Evolutionary conservation across 2,329 filamentous ascomycete genomes (phyloP).

Genomic region (Phaeosphaeriaceae sp.): DNA sequence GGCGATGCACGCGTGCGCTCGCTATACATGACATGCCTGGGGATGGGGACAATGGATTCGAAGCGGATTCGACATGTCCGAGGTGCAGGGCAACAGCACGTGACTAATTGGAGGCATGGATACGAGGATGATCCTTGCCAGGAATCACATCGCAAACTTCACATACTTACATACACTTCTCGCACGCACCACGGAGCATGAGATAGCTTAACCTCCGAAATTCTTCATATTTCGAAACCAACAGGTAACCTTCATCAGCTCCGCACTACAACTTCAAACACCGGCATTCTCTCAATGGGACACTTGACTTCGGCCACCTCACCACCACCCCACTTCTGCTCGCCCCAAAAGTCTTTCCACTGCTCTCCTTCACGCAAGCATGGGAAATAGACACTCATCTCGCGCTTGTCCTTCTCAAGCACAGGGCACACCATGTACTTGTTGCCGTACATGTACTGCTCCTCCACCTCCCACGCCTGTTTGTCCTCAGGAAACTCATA

Average conservation of each 20-base stretch:
- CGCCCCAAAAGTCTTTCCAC: constrained; percentile 54
- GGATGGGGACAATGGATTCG: not conserved
- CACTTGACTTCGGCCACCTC: constrained; percentile 51
- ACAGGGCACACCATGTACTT: constrained; percentile 67
- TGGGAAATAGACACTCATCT: constrained; percentile 62
- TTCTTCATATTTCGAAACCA: not conserved
- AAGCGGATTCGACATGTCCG: not conserved
- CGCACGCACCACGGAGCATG: no score
- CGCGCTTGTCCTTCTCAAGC: constrained; percentile 56
- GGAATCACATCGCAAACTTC: no score
- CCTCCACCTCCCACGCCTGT: constrained; percentile 63
- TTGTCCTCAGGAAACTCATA: constrained; percentile 67
- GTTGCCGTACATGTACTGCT: constrained; percentile 69
- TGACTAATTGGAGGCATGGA: no score
- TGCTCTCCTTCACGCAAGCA: constrained; percentile 29
- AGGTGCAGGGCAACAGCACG: not conserved
- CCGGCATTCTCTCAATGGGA: constrained; percentile 57
- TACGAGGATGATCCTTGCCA: no score
- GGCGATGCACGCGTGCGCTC: not conserved
- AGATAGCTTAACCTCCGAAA: not conserved
- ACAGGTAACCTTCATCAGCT: not conserved
- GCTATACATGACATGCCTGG: not conserved
- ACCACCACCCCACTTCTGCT: constrained; percentile 48
- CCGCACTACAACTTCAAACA: constrained; percentile 45
- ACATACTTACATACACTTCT: no score